Evolutionary conservation across 176 grass and related monocot species (phyloP), one percentile per base, ranked within the genome.

Genomic region (Musa acuminata): DNA sequence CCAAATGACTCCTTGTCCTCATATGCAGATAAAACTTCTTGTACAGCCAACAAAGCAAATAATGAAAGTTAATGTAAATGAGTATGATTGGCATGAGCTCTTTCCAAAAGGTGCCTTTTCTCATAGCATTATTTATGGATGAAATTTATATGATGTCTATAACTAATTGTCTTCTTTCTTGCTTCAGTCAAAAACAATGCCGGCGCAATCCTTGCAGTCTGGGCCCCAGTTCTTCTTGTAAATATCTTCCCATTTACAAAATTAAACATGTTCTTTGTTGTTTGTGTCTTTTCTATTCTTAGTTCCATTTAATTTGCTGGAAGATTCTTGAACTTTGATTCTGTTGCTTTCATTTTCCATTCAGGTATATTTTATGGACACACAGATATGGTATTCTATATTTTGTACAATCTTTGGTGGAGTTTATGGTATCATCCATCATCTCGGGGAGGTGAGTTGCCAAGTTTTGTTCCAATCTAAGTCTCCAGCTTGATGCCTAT

Each of bases 301-400:
- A 35, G 68, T 53, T 78, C 12, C 43, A 78, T 66, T 16, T 10
- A 51, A 22, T 24, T 52, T 72, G 51, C 21, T 62, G 72, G 20
- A 84, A 83, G 71, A 77, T 26, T 81, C 16, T 73, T 29, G 55
- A 67, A 51, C 21, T 58, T 43, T 50, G 57, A 57, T 74, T 58
- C 5, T 79, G 74, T 60, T 62, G 24, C 1, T 69, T 69, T 82
- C 26, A 19, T 64, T 79, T 79, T 87, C 60, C 52, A 72, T 88
- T 85, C 74, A 97, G 93, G 93, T 97, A 8, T 97, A 92, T 90
- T 96, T 92, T 75, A 97, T 97, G 93, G 93, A 97, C 80, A 97
- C 87, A 73, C 93, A 97, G 74, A 97, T 97, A 78, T 97, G 93
- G 93, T 97, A 97, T 87, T 92, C 93, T 49, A 83, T 92, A 85